phyloP scores from a whole-genome alignment of 2,329 filamentous ascomycete species.

The Aspergillus terreus region DNA sequence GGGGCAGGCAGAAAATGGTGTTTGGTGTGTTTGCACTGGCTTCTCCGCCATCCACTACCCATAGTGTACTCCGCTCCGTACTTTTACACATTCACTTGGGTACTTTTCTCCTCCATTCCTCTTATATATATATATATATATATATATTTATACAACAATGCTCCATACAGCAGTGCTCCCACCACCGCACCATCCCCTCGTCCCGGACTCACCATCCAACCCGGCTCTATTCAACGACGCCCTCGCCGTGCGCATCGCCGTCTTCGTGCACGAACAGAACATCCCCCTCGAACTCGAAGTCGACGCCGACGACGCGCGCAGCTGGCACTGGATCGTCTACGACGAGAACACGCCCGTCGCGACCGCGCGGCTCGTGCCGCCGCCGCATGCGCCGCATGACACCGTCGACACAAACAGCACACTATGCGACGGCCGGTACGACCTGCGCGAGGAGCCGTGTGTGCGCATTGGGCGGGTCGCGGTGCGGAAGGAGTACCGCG shows the following conservation, averaged over 20 bases:
- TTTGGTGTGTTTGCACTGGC: conserved; percentile 24
- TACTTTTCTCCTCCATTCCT: too few species aligned
- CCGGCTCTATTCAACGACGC: conserved; percentile 49
- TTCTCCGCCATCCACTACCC: not conserved
- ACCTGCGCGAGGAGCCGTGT: conserved; percentile 65
- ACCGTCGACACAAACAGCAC: not conserved
- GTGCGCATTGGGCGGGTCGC: conserved; percentile 78
- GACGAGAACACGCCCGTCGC: conserved; percentile 59
- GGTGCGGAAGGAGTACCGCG: conserved; percentile 63
- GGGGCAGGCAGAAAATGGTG: not conserved
- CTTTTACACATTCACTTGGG: too few species aligned
- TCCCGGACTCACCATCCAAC: conserved; percentile 19
- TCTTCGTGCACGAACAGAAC: conserved; percentile 57
- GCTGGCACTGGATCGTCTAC: conserved; percentile 88
- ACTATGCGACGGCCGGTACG: conserved; percentile 25
- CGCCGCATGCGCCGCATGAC: conserved; percentile 65
- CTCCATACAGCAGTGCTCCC: conserved; percentile 14
- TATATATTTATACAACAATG: too few species aligned
- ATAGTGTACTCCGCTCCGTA: not conserved
- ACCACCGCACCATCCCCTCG: conserved; percentile 15
- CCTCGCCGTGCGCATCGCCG: conserved; percentile 54
- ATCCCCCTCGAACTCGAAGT: conserved; percentile 65
- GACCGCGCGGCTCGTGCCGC: conserved; percentile 76
- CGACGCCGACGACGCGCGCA: conserved; percentile 73
- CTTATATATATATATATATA: too few species aligned